These are phyloP conservation scores for Meredithiella fracta DNA, from an alignment of 2,329 filamentous ascomycete genomes.

Conservation along the genomic window DNA sequence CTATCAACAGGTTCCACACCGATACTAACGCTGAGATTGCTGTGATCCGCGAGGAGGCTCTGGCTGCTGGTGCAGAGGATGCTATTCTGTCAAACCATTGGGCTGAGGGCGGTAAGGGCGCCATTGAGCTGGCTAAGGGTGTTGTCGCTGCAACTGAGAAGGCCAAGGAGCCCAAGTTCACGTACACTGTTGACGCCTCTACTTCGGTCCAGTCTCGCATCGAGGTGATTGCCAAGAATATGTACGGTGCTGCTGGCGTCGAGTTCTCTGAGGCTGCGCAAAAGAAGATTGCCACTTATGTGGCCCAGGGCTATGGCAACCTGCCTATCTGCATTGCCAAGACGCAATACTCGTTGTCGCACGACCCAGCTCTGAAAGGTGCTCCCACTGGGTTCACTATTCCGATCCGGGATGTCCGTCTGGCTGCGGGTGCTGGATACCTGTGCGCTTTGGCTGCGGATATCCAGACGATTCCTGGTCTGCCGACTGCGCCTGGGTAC, in stretches of 20 bases:
- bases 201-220: constrained; percentile 76
- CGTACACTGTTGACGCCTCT: constrained; percentile 53
- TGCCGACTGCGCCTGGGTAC: constrained; percentile 90
- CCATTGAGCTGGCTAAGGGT: constrained; percentile 71
- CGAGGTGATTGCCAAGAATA: constrained; percentile 72
- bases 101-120: constrained; percentile 85
- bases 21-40: constrained; percentile 86
- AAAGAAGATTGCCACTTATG: constrained; percentile 93
- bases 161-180: constrained; percentile 71
- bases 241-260: constrained; percentile 84
- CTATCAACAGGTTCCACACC: constrained; percentile 90
- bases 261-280: constrained; percentile 89
- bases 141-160: constrained; percentile 71
- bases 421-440: constrained; percentile 89
- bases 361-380: constrained; percentile 86
- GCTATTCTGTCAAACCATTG: constrained; percentile 92
- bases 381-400: constrained; percentile 89
- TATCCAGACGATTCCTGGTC: constrained; percentile 92
- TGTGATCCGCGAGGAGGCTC: constrained; percentile 76
- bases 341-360: constrained; percentile 92
- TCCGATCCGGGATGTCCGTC: constrained; percentile 80
- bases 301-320: constrained; percentile 77
- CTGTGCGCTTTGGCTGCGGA: constrained; percentile 88
- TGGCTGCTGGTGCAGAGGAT: constrained; percentile 83
- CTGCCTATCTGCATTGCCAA: constrained; percentile 94